Conservation (phyloP, 345 rosid species). For the Eucalyptus marginata region DNA sequence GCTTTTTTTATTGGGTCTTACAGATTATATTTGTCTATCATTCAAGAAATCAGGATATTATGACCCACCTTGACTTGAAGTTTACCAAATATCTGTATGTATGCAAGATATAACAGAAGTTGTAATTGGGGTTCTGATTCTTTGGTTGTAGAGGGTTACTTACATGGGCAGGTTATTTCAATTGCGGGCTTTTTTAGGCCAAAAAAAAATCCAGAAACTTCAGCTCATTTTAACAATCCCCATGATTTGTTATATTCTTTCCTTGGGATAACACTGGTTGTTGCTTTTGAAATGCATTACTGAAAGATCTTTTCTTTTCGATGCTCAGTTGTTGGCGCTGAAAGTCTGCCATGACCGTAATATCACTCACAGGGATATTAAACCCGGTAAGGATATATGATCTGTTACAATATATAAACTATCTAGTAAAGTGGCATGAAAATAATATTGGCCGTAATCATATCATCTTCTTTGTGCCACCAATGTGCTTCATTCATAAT, state of each 20-base stretch:
- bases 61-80: neutral
- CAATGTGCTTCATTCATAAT: neutral
- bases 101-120: neutral
- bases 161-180: neutral
- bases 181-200: neutral
- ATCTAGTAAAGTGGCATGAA: neutral
- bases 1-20: neutral
- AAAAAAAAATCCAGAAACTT: neutral
- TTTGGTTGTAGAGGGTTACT: neutral
- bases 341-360: slow-evolving; percentile 93
- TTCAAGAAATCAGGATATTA: neutral
- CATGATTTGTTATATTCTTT: neutral
- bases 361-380: slow-evolving; percentile 91
- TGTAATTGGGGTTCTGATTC: neutral
- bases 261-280: neutral
- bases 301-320: neutral
- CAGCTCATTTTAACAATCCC: neutral
- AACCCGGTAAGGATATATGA: slow-evolving; percentile 56
- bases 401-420: neutral
- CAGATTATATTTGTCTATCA: neutral
- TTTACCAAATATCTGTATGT: neutral
- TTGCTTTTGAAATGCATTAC: neutral
- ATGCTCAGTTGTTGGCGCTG: slow-evolving; percentile 62
- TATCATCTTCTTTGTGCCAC: neutral
- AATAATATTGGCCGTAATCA: neutral